Conservation (phyloP, 2,329 filamentous ascomycete species). For the Phaeomoniella chlamydospora region DNA sequence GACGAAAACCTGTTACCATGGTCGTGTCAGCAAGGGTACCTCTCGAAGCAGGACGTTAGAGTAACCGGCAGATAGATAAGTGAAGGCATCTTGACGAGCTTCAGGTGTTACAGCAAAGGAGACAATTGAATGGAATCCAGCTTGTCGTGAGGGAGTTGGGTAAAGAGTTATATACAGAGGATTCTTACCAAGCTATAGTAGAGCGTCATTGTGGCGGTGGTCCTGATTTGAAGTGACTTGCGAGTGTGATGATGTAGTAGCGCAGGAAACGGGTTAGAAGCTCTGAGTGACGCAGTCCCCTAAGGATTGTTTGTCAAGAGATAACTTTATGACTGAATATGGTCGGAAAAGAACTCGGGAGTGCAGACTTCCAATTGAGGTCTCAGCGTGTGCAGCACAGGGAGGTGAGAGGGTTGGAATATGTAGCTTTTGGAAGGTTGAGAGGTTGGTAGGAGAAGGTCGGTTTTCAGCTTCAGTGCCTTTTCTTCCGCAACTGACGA, state of each 20-base stretch:
- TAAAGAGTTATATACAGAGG: conserved; percentile 3
- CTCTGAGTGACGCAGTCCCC: too few species aligned
- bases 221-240: background rate
- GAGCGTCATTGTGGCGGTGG: conserved; percentile 45
- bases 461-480: too few species aligned
- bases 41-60: background rate
- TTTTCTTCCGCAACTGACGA: too few species aligned
- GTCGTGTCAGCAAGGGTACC: conserved; percentile 4
- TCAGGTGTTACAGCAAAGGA: conserved; percentile 1
- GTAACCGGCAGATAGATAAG: conserved; percentile 21
- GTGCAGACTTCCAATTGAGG: too few species aligned
- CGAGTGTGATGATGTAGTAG: conserved; percentile 2
- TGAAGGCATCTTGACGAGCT: conserved; percentile 14
- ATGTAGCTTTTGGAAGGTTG: too few species aligned
- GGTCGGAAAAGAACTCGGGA: too few species aligned
- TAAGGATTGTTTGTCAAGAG: too few species aligned
- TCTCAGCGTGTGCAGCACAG: too few species aligned
- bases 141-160: background rate
- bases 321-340: too few species aligned
- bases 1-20: conserved; percentile 26
- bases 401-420: too few species aligned
- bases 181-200: conserved; percentile 38
- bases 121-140: conserved; percentile 1
- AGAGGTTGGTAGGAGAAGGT: too few species aligned
- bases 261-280: too few species aligned